Percentiles rank a stretch among this genome's conserved stretches.
phyloP scores from a whole-genome alignment of 2,329 filamentous ascomycete species.

The Allantophomopsis cytisporea region DNA sequence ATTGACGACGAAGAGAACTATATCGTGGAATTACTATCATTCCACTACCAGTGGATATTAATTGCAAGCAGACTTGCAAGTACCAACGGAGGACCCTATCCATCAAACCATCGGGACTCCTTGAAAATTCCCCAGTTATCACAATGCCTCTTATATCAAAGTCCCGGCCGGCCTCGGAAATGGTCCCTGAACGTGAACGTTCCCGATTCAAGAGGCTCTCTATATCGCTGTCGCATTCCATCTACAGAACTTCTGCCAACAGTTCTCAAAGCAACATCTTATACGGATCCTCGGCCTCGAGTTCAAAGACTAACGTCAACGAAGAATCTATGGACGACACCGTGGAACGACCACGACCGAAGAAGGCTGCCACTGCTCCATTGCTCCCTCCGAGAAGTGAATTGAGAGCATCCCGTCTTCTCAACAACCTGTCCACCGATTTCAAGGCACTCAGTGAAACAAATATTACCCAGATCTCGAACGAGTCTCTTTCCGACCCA shows the following conservation, averaged over 20 bases:
- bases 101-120: too few species aligned
- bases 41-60: too few species aligned
- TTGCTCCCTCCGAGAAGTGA: slow-evolving; percentile 11
- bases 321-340: neutral
- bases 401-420: slow-evolving; percentile 11
- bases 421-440: slow-evolving; percentile 13
- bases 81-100: too few species aligned
- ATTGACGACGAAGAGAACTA: too few species aligned
- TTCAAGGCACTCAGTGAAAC: slow-evolving; percentile 12
- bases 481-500: slow-evolving; percentile 18
- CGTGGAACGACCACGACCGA: slow-evolving; percentile 8
- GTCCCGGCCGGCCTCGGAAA: slow-evolving; percentile 8
- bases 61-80: too few species aligned
- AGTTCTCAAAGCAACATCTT: too few species aligned
- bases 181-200: neutral
- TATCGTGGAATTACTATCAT: too few species aligned
- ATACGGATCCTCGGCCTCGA: too few species aligned
- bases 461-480: neutral
- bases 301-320: too few species aligned
- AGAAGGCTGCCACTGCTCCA: slow-evolving; percentile 10
- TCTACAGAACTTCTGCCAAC: too few species aligned
- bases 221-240: too few species aligned
- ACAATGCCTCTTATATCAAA: slow-evolving; percentile 13
- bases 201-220: too few species aligned
- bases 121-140: neutral